Evolutionary conservation across 1,139 yeast genomes (phyloP).

Genomic region (Pichia sp.): DNA sequence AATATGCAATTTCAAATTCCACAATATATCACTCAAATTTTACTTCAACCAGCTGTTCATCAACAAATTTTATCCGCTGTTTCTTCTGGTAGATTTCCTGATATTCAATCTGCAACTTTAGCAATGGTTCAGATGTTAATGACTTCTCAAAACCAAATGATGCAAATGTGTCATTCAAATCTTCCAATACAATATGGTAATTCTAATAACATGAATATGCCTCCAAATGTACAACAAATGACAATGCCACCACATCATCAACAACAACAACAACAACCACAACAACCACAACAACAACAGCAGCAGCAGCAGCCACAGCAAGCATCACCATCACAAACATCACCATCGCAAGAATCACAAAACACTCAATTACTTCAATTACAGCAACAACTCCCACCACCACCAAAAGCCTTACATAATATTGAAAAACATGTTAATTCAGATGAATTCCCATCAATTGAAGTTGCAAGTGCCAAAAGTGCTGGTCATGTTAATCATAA

Average conservation of each 20-base stretch:
- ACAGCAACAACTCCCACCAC: conserved; percentile 2
- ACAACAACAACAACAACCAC: conserved; percentile 25
- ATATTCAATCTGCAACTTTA: conserved; percentile 26
- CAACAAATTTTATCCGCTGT: conserved; percentile 28
- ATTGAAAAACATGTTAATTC: conserved; percentile 8
- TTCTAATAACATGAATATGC: conserved; percentile 14
- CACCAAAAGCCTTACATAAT: conserved; percentile 5
- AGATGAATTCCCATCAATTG: conserved; percentile 17
- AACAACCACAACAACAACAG: conserved; percentile 27
- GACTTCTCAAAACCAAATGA: conserved; percentile 20
- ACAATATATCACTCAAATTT: conserved; percentile 24
- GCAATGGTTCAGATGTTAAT: conserved; percentile 28
- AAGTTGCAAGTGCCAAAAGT: conserved; percentile 14
- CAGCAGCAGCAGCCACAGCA: conserved; percentile 21
- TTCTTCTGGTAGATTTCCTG: conserved; percentile 28
- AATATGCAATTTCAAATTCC: conserved; percentile 20
- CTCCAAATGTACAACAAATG: conserved; percentile 20
- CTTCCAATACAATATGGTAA: conserved; percentile 17
- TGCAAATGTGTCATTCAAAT: conserved; percentile 7
- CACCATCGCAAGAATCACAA: conserved; percentile 4
- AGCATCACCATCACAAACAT: conserved; percentile 1
- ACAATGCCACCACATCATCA: conserved; percentile 28
- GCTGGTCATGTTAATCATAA: conserved; percentile 18
- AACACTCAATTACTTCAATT: conserved; percentile 1
- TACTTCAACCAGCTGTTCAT: conserved; percentile 27